A percentile compares a stretch with the other conserved stretches of the same genome.
Conservation (phyloP, 2,329 filamentous ascomycete genomes). For the Pseudogymnoascus sp. region DNA sequence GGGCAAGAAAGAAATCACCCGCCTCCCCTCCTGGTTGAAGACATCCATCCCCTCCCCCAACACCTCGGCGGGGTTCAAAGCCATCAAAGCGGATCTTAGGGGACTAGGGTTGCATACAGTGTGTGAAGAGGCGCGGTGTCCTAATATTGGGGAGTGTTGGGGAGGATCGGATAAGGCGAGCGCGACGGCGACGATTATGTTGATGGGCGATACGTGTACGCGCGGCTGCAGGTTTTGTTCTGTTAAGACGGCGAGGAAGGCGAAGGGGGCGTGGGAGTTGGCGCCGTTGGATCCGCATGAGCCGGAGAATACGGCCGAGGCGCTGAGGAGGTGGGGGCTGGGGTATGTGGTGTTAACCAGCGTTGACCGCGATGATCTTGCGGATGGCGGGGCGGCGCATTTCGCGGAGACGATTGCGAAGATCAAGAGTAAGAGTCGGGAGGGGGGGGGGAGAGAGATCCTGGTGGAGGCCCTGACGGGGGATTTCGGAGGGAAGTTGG, state of each 20-base stretch:
- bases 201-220: slow-evolving; percentile 98
- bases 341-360: slow-evolving; percentile 92
- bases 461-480: slow-evolving; percentile 80
- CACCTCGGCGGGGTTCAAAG: slow-evolving; percentile 65
- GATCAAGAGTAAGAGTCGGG: slow-evolving; percentile 66
- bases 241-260: slow-evolving; percentile 73
- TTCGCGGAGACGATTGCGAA: slow-evolving; percentile 90
- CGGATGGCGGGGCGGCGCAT: slow-evolving; percentile 79
- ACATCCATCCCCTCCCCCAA: slow-evolving; percentile 80
- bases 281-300: slow-evolving; percentile 87
- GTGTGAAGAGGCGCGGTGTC: slow-evolving; percentile 93
- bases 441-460: slow-evolving; percentile 32
- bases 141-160: slow-evolving; percentile 98
- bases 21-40: slow-evolving; percentile 90
- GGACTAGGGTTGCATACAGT: slow-evolving; percentile 89
- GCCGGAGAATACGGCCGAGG: slow-evolving; percentile 93
- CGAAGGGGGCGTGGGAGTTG: slow-evolving; percentile 68
- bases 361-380: slow-evolving; percentile 88
- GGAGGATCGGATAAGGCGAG: slow-evolving; percentile 80
- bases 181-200: slow-evolving; percentile 96
- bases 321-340: slow-evolving; percentile 82
- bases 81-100: slow-evolving; percentile 87
- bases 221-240: slow-evolving; percentile 94
- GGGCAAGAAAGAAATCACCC: slow-evolving; percentile 56
- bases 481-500: slow-evolving; percentile 76